Conservation (phyloP, 1,284 basidiomycete species). For the Peniophora sp. region DNA sequence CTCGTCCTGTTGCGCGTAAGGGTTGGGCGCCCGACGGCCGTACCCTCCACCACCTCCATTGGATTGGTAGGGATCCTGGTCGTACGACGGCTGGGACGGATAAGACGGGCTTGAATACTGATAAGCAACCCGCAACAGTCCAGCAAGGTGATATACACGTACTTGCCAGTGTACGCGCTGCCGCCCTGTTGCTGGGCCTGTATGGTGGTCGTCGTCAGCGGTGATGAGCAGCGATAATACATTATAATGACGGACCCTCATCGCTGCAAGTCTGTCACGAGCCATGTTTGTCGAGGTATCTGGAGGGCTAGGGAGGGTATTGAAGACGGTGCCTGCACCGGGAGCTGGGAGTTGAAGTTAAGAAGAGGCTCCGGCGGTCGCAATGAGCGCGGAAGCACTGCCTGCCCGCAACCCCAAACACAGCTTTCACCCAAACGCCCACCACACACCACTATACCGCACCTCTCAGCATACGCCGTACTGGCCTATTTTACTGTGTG, state of each 20-base stretch:
- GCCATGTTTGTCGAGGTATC: constrained; percentile 43
- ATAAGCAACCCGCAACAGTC: constrained; percentile 5
- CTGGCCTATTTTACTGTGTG: no score
- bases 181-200: constrained; percentile 66
- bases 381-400: no score
- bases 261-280: constrained; percentile 76
- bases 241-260: constrained; percentile 48
- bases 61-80: constrained; percentile 31
- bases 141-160: constrained; percentile 18
- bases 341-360: no score
- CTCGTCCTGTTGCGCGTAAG: constrained; percentile 61
- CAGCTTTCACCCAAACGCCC: no score
- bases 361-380: no score
- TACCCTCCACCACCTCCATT: constrained; percentile 32
- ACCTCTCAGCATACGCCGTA: no score
- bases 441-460: no score
- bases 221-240: not conserved
- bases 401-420: no score
- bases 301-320: no score
- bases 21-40: constrained; percentile 39
- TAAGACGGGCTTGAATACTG: constrained; percentile 44
- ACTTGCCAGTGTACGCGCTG: constrained; percentile 43
- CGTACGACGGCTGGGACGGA: constrained; percentile 51
- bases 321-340: no score
- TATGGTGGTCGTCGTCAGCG: constrained; percentile 3